These are phyloP conservation scores for Lenwebbia sp. DNA, from an alignment of 345 rosid genomes.

Conservation along the genomic window DNA sequence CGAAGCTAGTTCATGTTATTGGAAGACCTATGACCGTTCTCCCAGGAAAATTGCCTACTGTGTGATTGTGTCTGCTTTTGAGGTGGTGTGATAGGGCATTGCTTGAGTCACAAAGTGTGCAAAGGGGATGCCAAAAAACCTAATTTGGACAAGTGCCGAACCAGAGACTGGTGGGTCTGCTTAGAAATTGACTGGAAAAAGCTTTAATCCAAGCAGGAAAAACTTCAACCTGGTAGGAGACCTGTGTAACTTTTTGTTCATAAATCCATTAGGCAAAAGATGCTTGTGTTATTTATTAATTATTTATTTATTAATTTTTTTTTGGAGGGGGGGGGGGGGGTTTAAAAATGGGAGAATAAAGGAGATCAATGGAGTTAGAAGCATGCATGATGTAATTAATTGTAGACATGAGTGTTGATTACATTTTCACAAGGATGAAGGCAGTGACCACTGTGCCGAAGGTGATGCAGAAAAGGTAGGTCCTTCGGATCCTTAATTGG, in stretches of 20 bases:
- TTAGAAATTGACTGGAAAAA: neutral
- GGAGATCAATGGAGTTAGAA: neutral
- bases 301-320: fast-evolving
- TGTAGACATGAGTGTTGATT: neutral
- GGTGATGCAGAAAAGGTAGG: neutral
- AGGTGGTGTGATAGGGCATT: neutral
- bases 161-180: neutral
- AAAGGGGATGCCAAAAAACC: neutral
- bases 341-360: neutral
- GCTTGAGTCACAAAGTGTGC: neutral
- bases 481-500: neutral
- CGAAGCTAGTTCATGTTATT: neutral
- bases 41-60: neutral
- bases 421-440: neutral
- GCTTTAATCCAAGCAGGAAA: neutral
- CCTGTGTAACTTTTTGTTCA: neutral
- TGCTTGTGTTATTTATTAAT: neutral
- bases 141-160: neutral
- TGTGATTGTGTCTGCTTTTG: neutral
- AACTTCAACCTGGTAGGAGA: neutral
- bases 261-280: neutral
- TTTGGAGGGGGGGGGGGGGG: neutral
- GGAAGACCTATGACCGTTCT: neutral
- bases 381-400: neutral
- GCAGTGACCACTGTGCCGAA: neutral